Evolutionary conservation across 1,139 yeast genomes (phyloP).

Genomic region (Pichia sp.): DNA sequence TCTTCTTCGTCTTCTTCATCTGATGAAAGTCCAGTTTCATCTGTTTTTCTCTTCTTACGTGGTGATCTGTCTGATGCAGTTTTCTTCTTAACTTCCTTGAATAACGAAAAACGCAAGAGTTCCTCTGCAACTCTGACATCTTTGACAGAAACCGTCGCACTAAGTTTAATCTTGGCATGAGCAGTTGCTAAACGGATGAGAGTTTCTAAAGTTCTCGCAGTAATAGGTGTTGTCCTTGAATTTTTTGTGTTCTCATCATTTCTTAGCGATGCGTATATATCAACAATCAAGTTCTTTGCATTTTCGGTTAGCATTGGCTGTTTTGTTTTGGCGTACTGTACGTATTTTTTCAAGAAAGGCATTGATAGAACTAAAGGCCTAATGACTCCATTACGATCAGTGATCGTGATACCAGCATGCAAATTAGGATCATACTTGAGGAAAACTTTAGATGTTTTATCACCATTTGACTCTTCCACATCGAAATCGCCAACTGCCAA

Average conservation of each 20-base stretch:
- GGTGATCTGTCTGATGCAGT: slow-evolving; percentile 20
- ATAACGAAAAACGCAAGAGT: slow-evolving; percentile 76
- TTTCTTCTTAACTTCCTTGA: slow-evolving; percentile 56
- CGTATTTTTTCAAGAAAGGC: slow-evolving; percentile 83
- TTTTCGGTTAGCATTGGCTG: slow-evolving; percentile 74
- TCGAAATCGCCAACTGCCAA: slow-evolving; percentile 69
- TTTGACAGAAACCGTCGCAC: slow-evolving; percentile 63
- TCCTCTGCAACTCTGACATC: slow-evolving; percentile 90
- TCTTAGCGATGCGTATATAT: slow-evolving; percentile 74
- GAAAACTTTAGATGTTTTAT: slow-evolving; percentile 15
- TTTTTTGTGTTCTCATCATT: slow-evolving; percentile 74
- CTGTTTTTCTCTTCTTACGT: slow-evolving; percentile 29
- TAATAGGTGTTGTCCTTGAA: slow-evolving; percentile 88
- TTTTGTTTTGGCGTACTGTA: slow-evolving; percentile 91
- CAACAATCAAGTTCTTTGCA: slow-evolving; percentile 80
- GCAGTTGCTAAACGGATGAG: slow-evolving; percentile 93
- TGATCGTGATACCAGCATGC: slow-evolving; percentile 67
- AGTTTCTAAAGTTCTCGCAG: slow-evolving; percentile 97
- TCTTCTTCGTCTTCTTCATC: slow-evolving; percentile 15
- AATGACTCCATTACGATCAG: slow-evolving; percentile 29
- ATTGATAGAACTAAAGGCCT: slow-evolving; percentile 69
- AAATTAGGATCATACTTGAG: slow-evolving; percentile 69
- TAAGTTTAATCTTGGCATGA: slow-evolving; percentile 89
- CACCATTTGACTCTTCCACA: slow-evolving; percentile 11
- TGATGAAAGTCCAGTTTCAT: slow-evolving; percentile 12